Evolutionary conservation across 352 stramenopile species (phyloP).

Genomic region (Globisporangium rhizosaccharum): DNA sequence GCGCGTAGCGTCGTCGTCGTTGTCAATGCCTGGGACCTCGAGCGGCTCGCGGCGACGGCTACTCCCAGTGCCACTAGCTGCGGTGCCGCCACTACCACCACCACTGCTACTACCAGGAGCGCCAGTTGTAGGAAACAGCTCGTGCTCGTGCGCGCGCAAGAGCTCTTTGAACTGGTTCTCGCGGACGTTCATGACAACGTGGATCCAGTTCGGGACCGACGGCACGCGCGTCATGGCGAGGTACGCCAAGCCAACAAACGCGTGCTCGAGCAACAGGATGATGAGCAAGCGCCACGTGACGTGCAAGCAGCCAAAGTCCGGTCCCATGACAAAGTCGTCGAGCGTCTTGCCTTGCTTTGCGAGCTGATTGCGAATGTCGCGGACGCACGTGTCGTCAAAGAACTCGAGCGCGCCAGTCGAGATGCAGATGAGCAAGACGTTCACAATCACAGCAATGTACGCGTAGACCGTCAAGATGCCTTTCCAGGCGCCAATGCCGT

Average conservation of each 20-base stretch:
- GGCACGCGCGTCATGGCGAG: constrained; percentile 45
- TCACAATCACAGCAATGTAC: constrained; percentile 67
- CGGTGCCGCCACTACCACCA: neutral
- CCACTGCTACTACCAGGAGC: neutral
- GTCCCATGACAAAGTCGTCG: constrained; percentile 59
- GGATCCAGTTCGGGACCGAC: constrained; percentile 45
- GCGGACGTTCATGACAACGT: constrained; percentile 42
- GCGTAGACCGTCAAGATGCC: constrained; percentile 50
- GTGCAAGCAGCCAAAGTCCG: constrained; percentile 59
- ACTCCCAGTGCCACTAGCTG: neutral
- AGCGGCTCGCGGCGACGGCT: neutral
- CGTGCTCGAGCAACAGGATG: constrained; percentile 54
- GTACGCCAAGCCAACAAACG: constrained; percentile 49
- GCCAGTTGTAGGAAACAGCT: constrained; percentile 29
- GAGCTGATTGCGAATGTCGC: constrained; percentile 47
- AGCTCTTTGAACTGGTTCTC: constrained; percentile 68
- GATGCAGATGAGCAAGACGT: constrained; percentile 66
- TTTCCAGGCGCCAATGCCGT: constrained; percentile 72
- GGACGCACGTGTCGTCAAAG: constrained; percentile 50
- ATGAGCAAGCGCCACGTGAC: constrained; percentile 51
- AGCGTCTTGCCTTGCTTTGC: constrained; percentile 61
- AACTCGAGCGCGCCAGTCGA: constrained; percentile 69
- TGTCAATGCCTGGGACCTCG: neutral
- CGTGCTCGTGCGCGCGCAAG: constrained; percentile 38
- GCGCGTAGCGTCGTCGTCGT: constrained; percentile 3